Evolutionary conservation across 2,329 filamentous ascomycete genomes (phyloP), one percentile per base, ranked within the genome.

Genomic region (Talaromyces pinophilus): DNA sequence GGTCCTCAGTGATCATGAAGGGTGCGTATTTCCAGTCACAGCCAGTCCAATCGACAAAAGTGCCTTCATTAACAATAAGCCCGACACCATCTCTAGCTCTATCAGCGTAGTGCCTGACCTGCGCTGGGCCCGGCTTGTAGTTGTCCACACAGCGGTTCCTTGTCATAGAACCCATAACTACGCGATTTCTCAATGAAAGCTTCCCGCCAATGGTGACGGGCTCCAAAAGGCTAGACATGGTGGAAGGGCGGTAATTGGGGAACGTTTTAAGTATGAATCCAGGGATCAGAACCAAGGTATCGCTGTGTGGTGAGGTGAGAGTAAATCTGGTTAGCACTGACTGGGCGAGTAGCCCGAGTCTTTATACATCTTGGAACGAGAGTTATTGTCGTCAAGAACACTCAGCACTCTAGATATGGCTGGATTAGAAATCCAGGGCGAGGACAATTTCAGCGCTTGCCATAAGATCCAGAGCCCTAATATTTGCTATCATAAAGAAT

Each of bases 111-210:
- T 74, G 69, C 13, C 63, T 64, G 22, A 68, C 48, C 11, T 65
- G 67, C 2, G 70, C 68, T 8, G 48, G 57, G 15, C 67, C 69
- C 1, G 71, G 71, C 28, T 70, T 72, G 55, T 67, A 67, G 66
- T 66, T 28, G 11, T 73, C 69, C 0, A 70, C 63, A 52, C 71
- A 71, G 15, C 72, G 72, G 40, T 74, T 74, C 15, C 72, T 71
- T 2, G 72, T 73, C 69, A 74, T 69, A 3, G 72, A 70, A n/a
- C 68, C 69, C 70, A 74, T 74, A 15, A 59, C 68, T 25, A 73
- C 67, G 11, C 72, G 71, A 55, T 72, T 72, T 48, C 38, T 61
- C 25, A 61, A 19, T 22, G 8, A 5, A 19, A 61, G 28, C 2
- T 25, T 38, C 35, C 15, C 25, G 15, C 59, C 59, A 46, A 61